Evolutionary conservation across 2,329 filamentous ascomycete genomes (phyloP).

Genomic region (Trichoderma lentiforme): DNA sequence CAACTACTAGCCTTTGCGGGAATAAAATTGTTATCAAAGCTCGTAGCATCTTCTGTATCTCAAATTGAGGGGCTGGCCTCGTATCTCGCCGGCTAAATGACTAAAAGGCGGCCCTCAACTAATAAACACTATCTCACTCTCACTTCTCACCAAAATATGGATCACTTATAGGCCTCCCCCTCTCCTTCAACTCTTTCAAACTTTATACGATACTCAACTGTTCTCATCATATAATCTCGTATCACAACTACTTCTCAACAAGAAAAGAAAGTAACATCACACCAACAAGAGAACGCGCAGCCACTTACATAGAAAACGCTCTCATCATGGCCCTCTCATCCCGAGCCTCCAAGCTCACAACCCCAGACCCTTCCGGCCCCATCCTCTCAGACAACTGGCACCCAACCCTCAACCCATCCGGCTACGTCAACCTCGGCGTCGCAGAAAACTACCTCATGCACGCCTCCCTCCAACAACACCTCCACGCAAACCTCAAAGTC

Average conservation of each 20-base stretch:
- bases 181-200: neutral
- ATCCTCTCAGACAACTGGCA: slow-evolving; percentile 44
- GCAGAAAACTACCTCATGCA: slow-evolving; percentile 55
- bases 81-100: neutral
- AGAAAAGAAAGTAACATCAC: too few species aligned
- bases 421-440: slow-evolving; percentile 49
- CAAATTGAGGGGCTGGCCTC: neutral
- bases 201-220: neutral
- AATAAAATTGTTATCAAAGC: neutral
- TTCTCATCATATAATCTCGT: neutral
- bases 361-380: slow-evolving; percentile 24
- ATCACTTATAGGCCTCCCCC: neutral
- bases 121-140: neutral
- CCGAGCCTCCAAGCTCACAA: slow-evolving; percentile 29
- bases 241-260: too few species aligned
- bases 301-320: neutral
- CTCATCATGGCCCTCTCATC: slow-evolving; percentile 24
- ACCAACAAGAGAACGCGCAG: too few species aligned
- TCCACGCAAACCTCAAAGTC: slow-evolving; percentile 38
- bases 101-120: neutral
- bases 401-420: slow-evolving; percentile 38
- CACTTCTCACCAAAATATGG: neutral
- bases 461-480: slow-evolving; percentile 38
- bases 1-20: neutral
- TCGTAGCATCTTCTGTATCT: neutral